Evolutionary conservation across 768 basidiomycete genomes (phyloP).

Genomic region (Lactarius sanguifluus): DNA sequence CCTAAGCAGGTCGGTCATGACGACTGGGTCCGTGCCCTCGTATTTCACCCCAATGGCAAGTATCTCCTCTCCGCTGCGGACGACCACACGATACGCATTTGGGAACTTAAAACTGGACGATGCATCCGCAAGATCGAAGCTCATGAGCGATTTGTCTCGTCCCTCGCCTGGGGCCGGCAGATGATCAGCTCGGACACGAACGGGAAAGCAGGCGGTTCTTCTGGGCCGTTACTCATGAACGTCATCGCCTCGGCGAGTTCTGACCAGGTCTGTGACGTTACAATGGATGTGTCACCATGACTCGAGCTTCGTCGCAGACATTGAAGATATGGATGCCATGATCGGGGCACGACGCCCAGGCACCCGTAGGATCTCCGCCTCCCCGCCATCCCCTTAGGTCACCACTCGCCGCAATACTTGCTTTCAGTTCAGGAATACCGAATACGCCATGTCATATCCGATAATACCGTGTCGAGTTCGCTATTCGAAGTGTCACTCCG

Average conservation of each 20-base stretch:
- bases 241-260: slow-evolving; percentile 29
- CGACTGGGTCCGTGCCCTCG: slow-evolving; percentile 57
- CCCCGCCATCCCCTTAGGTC: slow-evolving; percentile 4
- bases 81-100: slow-evolving; percentile 57
- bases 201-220: slow-evolving; percentile 21
- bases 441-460: slow-evolving; percentile 22
- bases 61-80: slow-evolving; percentile 57
- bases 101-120: slow-evolving; percentile 56
- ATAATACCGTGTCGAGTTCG: slow-evolving; percentile 19
- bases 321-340: slow-evolving; percentile 31
- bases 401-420: slow-evolving; percentile 21
- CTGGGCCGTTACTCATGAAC: slow-evolving; percentile 26
- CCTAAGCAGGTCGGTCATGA: slow-evolving; percentile 44
- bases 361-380: background rate
- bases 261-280: slow-evolving; percentile 25
- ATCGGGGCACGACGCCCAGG: slow-evolving; percentile 10
- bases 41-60: slow-evolving; percentile 59
- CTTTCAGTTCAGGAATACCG: slow-evolving; percentile 25
- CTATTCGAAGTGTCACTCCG: slow-evolving; percentile 16
- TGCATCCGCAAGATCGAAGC: slow-evolving; percentile 38
- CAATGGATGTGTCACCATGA: background rate
- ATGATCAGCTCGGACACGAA: slow-evolving; percentile 24
- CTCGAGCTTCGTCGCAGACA: slow-evolving; percentile 16
- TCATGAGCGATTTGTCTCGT: slow-evolving; percentile 29
- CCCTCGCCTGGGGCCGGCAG: slow-evolving; percentile 29